A percentile compares a stretch with the other conserved stretches of the same genome.
phyloP scores from a whole-genome alignment of 2,329 filamentous ascomycete species.

The Botrytis cinerea region DNA sequence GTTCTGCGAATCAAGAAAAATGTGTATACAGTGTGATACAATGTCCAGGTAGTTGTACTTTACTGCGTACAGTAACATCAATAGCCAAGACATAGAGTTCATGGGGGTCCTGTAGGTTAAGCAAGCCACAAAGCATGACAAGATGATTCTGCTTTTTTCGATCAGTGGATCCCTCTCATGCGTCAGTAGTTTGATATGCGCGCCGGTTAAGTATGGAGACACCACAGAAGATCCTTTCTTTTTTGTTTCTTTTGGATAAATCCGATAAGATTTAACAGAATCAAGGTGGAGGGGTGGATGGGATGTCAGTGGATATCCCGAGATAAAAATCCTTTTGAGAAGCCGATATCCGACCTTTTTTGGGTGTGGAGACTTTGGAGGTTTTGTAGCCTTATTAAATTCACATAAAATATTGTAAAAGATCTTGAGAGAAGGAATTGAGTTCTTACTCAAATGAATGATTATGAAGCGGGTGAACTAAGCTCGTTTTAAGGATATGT shows the following conservation, averaged over 20 bases:
- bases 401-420: neutral
- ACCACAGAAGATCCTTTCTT: neutral
- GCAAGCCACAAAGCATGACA: slow-evolving; percentile 20
- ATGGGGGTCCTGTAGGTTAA: neutral
- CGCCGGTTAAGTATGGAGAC: slow-evolving; percentile 20
- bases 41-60: neutral
- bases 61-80: neutral
- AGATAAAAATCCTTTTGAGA: neutral
- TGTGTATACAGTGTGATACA: neutral
- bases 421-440: neutral
- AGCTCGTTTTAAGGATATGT: neutral
- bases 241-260: neutral
- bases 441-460: neutral
- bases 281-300: neutral
- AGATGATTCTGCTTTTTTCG: slow-evolving; percentile 5
- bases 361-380: neutral
- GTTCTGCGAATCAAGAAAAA: neutral
- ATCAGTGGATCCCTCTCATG: slow-evolving; percentile 19
- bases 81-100: neutral
- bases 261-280: neutral
- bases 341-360: slow-evolving; percentile 14
- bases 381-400: neutral
- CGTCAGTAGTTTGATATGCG: slow-evolving; percentile 14
- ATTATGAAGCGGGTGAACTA: neutral
- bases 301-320: slow-evolving; percentile 11